Evolutionary conservation across 106 monocot genomes (phyloP), one percentile per base, ranked within the genome.

Genomic region (Dactylorhiza incarnata): DNA sequence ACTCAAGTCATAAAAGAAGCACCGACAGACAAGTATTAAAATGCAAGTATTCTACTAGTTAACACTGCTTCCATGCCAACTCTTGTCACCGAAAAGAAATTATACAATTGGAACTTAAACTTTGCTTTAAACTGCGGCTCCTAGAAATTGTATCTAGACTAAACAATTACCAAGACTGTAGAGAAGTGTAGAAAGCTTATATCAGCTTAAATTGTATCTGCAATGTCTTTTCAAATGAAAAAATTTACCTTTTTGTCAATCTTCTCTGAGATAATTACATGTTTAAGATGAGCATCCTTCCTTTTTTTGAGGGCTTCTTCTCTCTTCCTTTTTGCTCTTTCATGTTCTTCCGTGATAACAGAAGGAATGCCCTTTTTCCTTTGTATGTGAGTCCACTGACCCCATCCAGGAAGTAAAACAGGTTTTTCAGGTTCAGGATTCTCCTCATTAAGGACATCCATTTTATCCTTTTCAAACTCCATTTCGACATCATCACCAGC

Each of bases 371-470:
- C 97, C 83, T 78, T 93, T 78, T 94, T 97, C 73, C 88, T 71
- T 73, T 97, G 97, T 51, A 89, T 76, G 74, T 88, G 65, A 62
- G 91, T 91, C 97, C 97, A 97, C 63, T 97, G 91, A 45, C 97
- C 97, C 97, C 97, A 97, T n/a, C 97, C 97, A 74, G 97, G 97
- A 72, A 97, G 81, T 20, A 89, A 48, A 80, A 83, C 86, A 49
- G 97, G 93, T 71, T 94, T 91, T 75, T 97, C 97, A n/a, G 93
- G 93, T 83, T 97, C 93, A 70, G 93, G 93, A 74, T 87, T 89
- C 77, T 97, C 96, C 74, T 87, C 91, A 69, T 91, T 84, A 54
- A 97, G 85, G 48, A 78, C 56, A 63, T 93, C 83, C 81, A 87
- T 48, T 75, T 97, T 97, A 45, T 89, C 85, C 59, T 84, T 97